A percentile compares a stretch with the other conserved stretches of the same genome.
phyloP scores from a whole-genome alignment of 768 basidiomycete genomes.

The Macrolepiota fuliginosa region DNA sequence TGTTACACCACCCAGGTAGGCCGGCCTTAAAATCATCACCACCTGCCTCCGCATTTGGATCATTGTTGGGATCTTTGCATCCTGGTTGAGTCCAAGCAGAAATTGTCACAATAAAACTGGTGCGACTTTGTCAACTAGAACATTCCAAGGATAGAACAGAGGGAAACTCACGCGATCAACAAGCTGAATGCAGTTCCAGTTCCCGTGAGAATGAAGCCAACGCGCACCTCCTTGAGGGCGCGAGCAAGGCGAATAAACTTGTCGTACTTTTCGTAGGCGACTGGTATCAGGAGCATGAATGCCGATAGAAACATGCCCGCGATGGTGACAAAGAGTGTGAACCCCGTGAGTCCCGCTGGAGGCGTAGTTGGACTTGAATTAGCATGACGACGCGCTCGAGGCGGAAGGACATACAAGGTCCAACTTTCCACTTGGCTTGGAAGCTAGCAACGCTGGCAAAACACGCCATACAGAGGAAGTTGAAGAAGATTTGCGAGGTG shows the following conservation, averaged over 20 bases:
- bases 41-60: conserved; percentile 68
- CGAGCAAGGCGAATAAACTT: conserved; percentile 74
- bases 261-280: conserved; percentile 84
- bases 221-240: conserved; percentile 78
- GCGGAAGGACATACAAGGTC: conserved; percentile 67
- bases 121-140: conserved; percentile 3
- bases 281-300: conserved; percentile 75
- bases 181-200: conserved; percentile 64
- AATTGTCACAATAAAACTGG: conserved; percentile 71
- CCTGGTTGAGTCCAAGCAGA: conserved; percentile 88
- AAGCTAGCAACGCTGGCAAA: conserved; percentile 88
- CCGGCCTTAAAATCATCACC: conserved; percentile 66
- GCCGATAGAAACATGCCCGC: conserved; percentile 68
- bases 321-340: conserved; percentile 80
- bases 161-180: conserved; percentile 67
- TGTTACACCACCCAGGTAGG: conserved; percentile 82
- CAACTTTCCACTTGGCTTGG: conserved; percentile 81
- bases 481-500: conserved; percentile 83
- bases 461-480: conserved; percentile 89
- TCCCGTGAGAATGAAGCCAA: conserved; percentile 79
- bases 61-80: conserved; percentile 81
- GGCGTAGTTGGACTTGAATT: conserved; percentile 12
- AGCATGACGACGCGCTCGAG: conserved; percentile 12
- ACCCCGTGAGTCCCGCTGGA: conserved; percentile 81
- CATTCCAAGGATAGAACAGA: conserved; percentile 6